These are phyloP conservation scores for Xylaria sp. DNA, from an alignment of 2,329 filamentous ascomycete species.

Conservation along the genomic window DNA sequence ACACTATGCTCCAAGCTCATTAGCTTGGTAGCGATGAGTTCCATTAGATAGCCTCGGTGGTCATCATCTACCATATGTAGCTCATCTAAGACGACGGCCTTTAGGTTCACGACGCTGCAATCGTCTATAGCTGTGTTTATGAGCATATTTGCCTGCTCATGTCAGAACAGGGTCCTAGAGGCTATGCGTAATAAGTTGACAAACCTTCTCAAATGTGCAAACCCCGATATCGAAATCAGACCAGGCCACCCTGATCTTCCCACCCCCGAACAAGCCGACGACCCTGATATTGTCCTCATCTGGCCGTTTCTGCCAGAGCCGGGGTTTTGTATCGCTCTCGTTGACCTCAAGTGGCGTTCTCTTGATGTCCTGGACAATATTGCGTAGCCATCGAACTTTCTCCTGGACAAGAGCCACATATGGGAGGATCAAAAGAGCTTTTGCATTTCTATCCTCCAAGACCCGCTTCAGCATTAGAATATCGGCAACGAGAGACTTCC, in stretches of 20 bases:
- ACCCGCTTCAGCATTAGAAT: conserved; percentile 79
- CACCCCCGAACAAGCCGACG: conserved; percentile 80
- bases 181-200: conserved; percentile 19
- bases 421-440: conserved; percentile 78
- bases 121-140: conserved; percentile 80
- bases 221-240: conserved; percentile 80
- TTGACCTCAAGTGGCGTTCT: conserved; percentile 52
- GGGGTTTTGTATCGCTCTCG: conserved; percentile 50
- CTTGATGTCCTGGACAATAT: conserved; percentile 70
- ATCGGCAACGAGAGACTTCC: conserved; percentile 79
- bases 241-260: conserved; percentile 74
- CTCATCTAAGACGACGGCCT: conserved; percentile 78
- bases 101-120: conserved; percentile 71
- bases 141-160: conserved; percentile 73
- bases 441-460: conserved; percentile 70
- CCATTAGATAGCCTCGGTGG: conserved; percentile 78
- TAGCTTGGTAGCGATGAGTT: conserved; percentile 78
- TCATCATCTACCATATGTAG: conserved; percentile 86
- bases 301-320: conserved; percentile 64
- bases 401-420: conserved; percentile 85
- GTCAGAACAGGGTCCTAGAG: conserved; percentile 36
- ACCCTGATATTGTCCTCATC: conserved; percentile 71
- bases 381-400: conserved; percentile 79
- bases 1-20: conserved; percentile 73
- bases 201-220: conserved; percentile 81